Percentiles rank a stretch among this genome's conserved stretches.
Evolutionary conservation across 345 rosid species (phyloP).

Genomic region (Arabidopsis arenosa): DNA sequence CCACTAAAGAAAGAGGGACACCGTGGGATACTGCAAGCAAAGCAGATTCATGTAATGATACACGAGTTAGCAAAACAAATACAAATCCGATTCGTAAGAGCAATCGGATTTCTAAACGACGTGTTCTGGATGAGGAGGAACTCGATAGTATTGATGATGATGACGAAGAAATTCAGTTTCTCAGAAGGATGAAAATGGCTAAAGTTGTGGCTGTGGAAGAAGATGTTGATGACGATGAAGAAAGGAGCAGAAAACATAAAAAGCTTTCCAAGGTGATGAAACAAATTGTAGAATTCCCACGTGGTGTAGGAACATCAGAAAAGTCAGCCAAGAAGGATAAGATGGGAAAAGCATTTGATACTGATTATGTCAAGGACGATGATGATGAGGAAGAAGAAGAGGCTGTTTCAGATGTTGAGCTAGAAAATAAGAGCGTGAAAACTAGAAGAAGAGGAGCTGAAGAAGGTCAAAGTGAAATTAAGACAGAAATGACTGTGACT

Average conservation of each 20-base stretch:
- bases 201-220: conserved; percentile 48
- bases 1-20: conserved; percentile 60
- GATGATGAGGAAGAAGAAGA: conserved; percentile 42
- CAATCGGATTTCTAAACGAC: conserved; percentile 74
- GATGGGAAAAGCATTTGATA: conserved; percentile 52
- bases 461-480: conserved; percentile 55
- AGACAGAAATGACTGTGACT: conserved; percentile 66
- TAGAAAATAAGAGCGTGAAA: conserved; percentile 51
- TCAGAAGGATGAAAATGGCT: conserved; percentile 75
- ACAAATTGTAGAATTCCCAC: conserved; percentile 30
- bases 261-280: conserved; percentile 57
- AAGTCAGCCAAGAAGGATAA: conserved; percentile 51
- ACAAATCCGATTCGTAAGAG: conserved; percentile 71
- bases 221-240: conserved; percentile 61
- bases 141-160: conserved; percentile 68
- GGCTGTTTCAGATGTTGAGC: conserved; percentile 57
- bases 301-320: conserved; percentile 32
- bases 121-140: conserved; percentile 67
- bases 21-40: conserved; percentile 61
- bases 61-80: conserved; percentile 60
- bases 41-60: conserved; percentile 51
- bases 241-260: conserved; percentile 66
- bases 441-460: conserved; percentile 65
- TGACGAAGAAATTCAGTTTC: conserved; percentile 78
- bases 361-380: conserved; percentile 71